phyloP scores from a whole-genome alignment of 2,329 filamentous ascomycete genomes.

The Cordyceps fumosorosea region DNA sequence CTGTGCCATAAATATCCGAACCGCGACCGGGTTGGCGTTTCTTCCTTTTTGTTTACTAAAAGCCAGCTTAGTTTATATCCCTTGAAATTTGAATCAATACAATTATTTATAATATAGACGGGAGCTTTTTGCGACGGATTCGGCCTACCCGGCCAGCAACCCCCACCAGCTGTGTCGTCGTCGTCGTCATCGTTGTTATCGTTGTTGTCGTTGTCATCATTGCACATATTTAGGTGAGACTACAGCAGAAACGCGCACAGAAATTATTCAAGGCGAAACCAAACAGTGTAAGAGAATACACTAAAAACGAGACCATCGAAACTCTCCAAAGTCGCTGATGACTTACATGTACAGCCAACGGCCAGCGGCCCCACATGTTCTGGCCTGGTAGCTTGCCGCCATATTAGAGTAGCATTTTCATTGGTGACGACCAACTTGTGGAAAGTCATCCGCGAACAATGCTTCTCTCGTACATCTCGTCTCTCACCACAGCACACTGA shows the following conservation, averaged over 20 bases:
- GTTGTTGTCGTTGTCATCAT: too few relatives aligned
- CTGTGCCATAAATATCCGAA: not conserved
- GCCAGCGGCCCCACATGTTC: not conserved
- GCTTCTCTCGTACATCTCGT: not conserved
- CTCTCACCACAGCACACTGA: not conserved
- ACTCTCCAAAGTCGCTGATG: not conserved
- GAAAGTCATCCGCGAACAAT: not conserved
- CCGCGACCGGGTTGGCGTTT: not conserved
- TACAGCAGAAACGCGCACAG: too few relatives aligned
- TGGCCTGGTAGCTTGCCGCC: too few relatives aligned
- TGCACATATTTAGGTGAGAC: too few relatives aligned
- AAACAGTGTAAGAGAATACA: not conserved
- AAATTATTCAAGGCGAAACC: too few relatives aligned
- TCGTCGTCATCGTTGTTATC: too few relatives aligned
- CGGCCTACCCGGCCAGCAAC: too few relatives aligned
- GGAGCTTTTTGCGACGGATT: too few relatives aligned
- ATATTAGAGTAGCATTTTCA: too few relatives aligned
- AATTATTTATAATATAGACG: not conserved
- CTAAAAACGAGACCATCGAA: not conserved
- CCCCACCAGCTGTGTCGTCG: too few relatives aligned
- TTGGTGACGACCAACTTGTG: not conserved
- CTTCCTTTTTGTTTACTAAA: not conserved
- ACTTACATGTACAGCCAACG: not conserved
- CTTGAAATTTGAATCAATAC: constrained; percentile 8
- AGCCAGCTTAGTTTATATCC: constrained; percentile 9